Conservation (phyloP, 2,329 filamentous ascomycete species). For the Cladosporium sp. region DNA sequence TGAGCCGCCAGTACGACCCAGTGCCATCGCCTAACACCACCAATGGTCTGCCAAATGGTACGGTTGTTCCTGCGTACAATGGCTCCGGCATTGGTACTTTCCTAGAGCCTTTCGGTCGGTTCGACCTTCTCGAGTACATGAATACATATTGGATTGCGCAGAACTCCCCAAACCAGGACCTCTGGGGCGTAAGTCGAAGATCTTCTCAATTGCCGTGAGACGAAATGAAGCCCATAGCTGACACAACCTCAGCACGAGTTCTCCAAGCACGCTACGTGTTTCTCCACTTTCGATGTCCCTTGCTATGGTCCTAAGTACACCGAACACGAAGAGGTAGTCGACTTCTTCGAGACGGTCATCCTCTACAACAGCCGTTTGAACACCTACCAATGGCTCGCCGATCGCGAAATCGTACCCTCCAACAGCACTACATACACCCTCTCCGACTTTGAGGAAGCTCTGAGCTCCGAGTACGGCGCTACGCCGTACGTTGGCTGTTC, state of each 20-base stretch:
- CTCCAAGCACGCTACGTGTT: slow-evolving; percentile 66
- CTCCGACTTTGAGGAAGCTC: slow-evolving; percentile 51
- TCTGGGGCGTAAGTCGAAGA: slow-evolving; percentile 53
- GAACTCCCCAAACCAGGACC: slow-evolving; percentile 55
- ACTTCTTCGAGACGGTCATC: slow-evolving; percentile 63
- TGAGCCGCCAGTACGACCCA: slow-evolving; percentile 65
- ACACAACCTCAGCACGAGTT: slow-evolving; percentile 55
- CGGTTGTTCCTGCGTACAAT: slow-evolving; percentile 57
- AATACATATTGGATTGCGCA: slow-evolving; percentile 65
- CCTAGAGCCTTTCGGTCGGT: slow-evolving; percentile 58
- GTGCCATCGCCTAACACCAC: slow-evolving; percentile 61
- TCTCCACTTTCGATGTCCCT: slow-evolving; percentile 62
- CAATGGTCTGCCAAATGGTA: slow-evolving; percentile 53
- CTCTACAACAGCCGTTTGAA: slow-evolving; percentile 59
- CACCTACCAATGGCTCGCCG: slow-evolving; percentile 61
- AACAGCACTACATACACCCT: slow-evolving; percentile 61
- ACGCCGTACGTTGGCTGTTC: slow-evolving; percentile 63
- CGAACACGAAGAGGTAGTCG: slow-evolving; percentile 59
- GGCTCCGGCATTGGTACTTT: slow-evolving; percentile 61
- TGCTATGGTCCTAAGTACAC: slow-evolving; percentile 63
- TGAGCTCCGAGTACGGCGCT: slow-evolving; percentile 54
- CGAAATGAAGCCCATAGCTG: neutral
- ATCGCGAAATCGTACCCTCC: slow-evolving; percentile 56
- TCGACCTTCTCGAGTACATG: slow-evolving; percentile 65
- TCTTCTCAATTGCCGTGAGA: neutral